Base-by-base conservation (phyloP, 495 filamentous ascomycete species). In the Xylaria curta region DNA sequence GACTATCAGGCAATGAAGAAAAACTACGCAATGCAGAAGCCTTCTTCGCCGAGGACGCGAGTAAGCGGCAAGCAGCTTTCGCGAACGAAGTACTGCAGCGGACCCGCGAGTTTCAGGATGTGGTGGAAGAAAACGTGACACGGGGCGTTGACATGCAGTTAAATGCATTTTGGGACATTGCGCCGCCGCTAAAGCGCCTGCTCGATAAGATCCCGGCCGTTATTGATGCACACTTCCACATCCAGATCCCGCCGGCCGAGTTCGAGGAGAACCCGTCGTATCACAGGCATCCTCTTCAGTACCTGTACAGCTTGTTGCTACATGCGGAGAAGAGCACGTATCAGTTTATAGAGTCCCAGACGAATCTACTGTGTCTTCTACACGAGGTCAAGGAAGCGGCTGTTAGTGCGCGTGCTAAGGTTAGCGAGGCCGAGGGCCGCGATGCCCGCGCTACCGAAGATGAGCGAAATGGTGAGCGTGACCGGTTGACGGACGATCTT, bases 161-260 rank as follows among this genome's bases (percentile, higher is more conserved):
- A 0, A 92, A 89, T 19, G 94, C 94, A 4, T 99, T 98, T 82
- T 99, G 96, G 96, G 97, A 99, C 76, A 97, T 98, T 73, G 96
- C 94, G 0, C 97, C 97, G 1, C 86, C 89, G 1, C 87, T 99
- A 0, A 85, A 91, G 12, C 86, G 89, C 1, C 80, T 97, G 26
- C 87, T 95, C 6, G 91, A 96, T 74, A 92, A 91, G 75, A 88
- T 98, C 19, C 95, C 94, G 0, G 74, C 81, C 5, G 71, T 72
- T 24, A 75, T 82, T 28, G 78, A 85, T 69, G 72, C 74, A 19
- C 74, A 75, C n/a, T 87, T 93, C 67, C 73, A 79, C 12, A 87
- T 90, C 65, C 91, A 92, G 79, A 88, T 99, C 62, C 96, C 96
- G 0, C 74, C 84, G 0, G 80, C 87, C 36, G 96, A 99, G 79